Conservation (phyloP, 2,329 filamentous ascomycete species). For the Pyricularia grisea region DNA sequence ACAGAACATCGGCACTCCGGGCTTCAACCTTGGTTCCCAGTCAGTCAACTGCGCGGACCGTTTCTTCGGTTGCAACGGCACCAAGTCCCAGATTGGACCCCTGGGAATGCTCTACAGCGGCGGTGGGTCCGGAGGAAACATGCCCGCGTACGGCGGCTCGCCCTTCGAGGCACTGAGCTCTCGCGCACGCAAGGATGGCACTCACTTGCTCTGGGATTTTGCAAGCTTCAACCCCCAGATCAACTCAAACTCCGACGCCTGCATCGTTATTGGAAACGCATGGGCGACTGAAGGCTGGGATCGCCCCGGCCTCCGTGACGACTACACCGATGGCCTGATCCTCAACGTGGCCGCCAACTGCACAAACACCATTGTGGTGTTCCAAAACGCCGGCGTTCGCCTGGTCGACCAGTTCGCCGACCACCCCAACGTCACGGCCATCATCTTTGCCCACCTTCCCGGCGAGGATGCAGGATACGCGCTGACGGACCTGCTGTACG, state of each 20-base stretch:
- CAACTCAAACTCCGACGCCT: conserved; percentile 36
- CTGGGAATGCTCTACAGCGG: conserved; percentile 41
- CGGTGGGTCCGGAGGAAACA: conserved; percentile 39
- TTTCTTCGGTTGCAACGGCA: conserved; percentile 37
- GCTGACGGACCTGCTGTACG: conserved; percentile 33
- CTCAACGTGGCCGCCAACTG: conserved; percentile 38
- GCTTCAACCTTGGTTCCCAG: conserved; percentile 47
- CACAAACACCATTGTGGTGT: conserved; percentile 36
- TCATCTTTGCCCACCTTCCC: conserved; percentile 40
- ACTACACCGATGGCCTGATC: conserved; percentile 41
- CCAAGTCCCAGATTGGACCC: conserved; percentile 25
- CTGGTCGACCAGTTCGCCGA: conserved; percentile 40
- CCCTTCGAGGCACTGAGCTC: conserved; percentile 23
- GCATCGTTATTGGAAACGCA: conserved; percentile 45
- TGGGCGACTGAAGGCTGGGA: conserved; percentile 58
- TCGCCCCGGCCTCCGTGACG: conserved; percentile 47
- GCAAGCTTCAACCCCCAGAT: neutral
- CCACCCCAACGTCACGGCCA: conserved; percentile 39
- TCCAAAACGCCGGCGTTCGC: conserved; percentile 39
- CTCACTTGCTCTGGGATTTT: conserved; percentile 46
- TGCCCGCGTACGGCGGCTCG: conserved; percentile 30
- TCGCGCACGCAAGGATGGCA: conserved; percentile 43
- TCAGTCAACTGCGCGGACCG: conserved; percentile 23
- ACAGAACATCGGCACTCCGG: conserved; percentile 58
- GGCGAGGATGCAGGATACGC: conserved; percentile 40